Evolutionary conservation across 2,329 filamentous ascomycete genomes (phyloP).

Genomic region (Pseudocercospora pini-densiflorae): DNA sequence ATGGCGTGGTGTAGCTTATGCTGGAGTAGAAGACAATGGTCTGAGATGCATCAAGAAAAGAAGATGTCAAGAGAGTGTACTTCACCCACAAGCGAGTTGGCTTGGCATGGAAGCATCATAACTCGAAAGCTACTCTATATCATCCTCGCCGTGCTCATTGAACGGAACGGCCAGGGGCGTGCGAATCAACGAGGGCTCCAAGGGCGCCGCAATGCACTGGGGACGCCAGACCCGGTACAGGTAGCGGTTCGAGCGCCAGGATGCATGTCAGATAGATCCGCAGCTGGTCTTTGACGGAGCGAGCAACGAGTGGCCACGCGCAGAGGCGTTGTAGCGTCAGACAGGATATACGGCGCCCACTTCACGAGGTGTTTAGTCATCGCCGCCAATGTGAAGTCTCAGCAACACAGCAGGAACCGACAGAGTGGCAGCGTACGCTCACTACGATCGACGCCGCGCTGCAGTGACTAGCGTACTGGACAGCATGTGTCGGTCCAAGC

Average conservation of each 20-base stretch:
- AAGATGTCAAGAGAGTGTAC: too few relatives aligned
- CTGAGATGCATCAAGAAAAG: too few relatives aligned
- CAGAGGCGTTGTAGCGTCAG: neutral
- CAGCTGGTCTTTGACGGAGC: neutral
- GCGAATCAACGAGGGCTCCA: constrained; percentile 11
- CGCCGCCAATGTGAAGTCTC: neutral
- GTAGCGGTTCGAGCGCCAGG: constrained; percentile 10
- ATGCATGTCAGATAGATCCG: constrained; percentile 16
- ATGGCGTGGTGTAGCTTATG: neutral
- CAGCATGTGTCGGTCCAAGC: neutral
- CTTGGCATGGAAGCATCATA: neutral
- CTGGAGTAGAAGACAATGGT: neutral
- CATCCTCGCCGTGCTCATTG: neutral
- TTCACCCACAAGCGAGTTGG: too few relatives aligned
- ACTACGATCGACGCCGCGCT: neutral
- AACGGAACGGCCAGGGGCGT: constrained; percentile 6
- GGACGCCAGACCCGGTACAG: constrained; percentile 16
- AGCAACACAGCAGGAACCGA: neutral
- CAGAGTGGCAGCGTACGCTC: neutral
- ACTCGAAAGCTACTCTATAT: neutral
- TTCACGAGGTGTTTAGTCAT: constrained; percentile 2
- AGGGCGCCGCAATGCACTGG: constrained; percentile 10
- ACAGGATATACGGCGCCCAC: neutral
- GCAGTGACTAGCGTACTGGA: neutral
- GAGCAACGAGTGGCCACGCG: too few relatives aligned